Conservation (phyloP, 2,329 filamentous ascomycete genomes). For the Periconia digitata region DNA sequence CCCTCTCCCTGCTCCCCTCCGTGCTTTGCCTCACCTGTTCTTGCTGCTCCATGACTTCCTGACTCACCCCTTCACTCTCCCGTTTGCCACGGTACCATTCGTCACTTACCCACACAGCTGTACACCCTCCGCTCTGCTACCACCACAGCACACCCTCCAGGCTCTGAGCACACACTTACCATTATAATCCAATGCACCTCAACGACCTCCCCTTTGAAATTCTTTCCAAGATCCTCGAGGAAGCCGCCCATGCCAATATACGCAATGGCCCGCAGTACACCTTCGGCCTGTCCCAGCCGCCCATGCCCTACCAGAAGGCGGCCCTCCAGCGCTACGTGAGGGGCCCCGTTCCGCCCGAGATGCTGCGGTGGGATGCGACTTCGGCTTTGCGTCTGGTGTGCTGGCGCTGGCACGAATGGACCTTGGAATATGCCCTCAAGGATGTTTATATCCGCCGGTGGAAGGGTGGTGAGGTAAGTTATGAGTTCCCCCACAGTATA, state of each 20-base stretch:
- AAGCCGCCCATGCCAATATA: constrained; percentile 51
- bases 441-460: constrained; percentile 56
- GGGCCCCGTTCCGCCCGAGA: constrained; percentile 54
- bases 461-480: constrained; percentile 49
- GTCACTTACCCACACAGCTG: constrained; percentile 11
- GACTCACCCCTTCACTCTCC: constrained; percentile 12
- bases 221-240: constrained; percentile 53
- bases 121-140: constrained; percentile 9
- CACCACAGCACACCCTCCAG: constrained; percentile 4
- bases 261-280: constrained; percentile 53
- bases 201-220: constrained; percentile 56
- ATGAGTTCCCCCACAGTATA: background rate
- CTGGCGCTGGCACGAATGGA: constrained; percentile 56
- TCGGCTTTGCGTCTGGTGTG: constrained; percentile 53
- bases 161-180: constrained; percentile 14
- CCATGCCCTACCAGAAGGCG: constrained; percentile 48
- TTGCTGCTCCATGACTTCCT: no score
- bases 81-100: background rate
- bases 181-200: constrained; percentile 46
- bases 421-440: constrained; percentile 53
- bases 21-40: constrained; percentile 4
- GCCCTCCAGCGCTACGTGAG: constrained; percentile 54
- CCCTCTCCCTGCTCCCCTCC: constrained; percentile 7
- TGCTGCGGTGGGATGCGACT: constrained; percentile 55
- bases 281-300: constrained; percentile 55